Percentiles rank a stretch among this genome's conserved stretches.
Evolutionary conservation across 2,329 filamentous ascomycete genomes (phyloP).

Genomic region (Ceratocystis ficicola): DNA sequence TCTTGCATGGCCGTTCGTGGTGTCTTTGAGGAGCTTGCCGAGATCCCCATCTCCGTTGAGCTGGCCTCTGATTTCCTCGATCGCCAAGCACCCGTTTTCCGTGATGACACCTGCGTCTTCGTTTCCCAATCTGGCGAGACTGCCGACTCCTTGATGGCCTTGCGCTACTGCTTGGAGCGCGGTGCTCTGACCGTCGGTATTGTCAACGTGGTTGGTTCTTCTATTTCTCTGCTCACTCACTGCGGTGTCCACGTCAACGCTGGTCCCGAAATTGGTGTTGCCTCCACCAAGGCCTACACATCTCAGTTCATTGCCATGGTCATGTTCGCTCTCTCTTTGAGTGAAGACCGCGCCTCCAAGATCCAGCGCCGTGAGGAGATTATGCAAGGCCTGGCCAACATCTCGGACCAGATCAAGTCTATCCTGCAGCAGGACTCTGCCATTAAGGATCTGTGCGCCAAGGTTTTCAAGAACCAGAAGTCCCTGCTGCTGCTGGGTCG

Average conservation of each 20-base stretch:
- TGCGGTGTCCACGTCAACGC: constrained; percentile 99
- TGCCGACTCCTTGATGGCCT: constrained; percentile 90
- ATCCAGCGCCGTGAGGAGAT: constrained; percentile 84
- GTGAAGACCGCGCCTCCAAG: constrained; percentile 94
- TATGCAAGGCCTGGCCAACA: constrained; percentile 77
- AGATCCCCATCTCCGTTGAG: constrained; percentile 95
- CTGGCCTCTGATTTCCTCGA: constrained; percentile 97
- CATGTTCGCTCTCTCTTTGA: constrained; percentile 95
- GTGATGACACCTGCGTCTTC: constrained; percentile 97
- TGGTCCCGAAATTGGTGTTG: constrained; percentile 95
- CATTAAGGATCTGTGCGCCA: constrained; percentile 88
- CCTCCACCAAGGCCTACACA: constrained; percentile 97
- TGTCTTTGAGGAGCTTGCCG: constrained; percentile 92
- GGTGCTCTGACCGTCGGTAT: constrained; percentile 95
- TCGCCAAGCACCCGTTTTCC: constrained; percentile 92
- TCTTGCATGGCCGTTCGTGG: constrained; percentile 99
- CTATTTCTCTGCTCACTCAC: constrained; percentile 96
- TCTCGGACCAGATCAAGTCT: constrained; percentile 84
- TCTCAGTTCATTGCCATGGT: constrained; percentile 99
- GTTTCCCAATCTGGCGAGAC: constrained; percentile 98
- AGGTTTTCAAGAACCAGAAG: constrained; percentile 95
- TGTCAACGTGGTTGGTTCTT: constrained; percentile 96
- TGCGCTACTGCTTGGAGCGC: constrained; percentile 95
- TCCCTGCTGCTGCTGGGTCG: constrained; percentile 83
- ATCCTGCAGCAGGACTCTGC: constrained; percentile 82